Conservation (phyloP, 2,329 filamentous ascomycete species). For the Hymenoscyphus linearis region DNA sequence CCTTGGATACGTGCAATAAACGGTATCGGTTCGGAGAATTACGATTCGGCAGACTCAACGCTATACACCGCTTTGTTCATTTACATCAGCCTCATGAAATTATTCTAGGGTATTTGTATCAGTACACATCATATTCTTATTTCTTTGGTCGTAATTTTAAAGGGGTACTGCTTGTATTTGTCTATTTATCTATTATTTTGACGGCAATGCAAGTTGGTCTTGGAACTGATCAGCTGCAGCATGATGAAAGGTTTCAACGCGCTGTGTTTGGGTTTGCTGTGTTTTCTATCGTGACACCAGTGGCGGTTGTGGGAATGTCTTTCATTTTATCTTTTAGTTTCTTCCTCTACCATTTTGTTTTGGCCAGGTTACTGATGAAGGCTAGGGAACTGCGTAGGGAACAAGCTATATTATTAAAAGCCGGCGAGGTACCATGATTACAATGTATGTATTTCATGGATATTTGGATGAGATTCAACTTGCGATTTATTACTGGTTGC, state of each 20-base stretch:
- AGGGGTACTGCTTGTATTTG: neutral
- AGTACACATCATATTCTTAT: neutral
- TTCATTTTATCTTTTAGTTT: neutral
- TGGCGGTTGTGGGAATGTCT: neutral
- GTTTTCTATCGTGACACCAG: constrained; percentile 41
- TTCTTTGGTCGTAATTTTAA: neutral
- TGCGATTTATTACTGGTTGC: too few relatives aligned
- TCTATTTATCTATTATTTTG: constrained; percentile 34
- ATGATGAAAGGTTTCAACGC: constrained; percentile 36
- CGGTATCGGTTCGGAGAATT: constrained; percentile 34
- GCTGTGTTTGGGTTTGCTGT: constrained; percentile 44
- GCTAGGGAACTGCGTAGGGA: neutral
- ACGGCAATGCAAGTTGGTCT: constrained; percentile 47
- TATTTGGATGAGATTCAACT: too few relatives aligned
- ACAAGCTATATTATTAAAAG: neutral
- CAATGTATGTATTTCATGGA: neutral
- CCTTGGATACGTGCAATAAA: constrained; percentile 20
- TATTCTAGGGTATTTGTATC: neutral
- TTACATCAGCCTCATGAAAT: neutral
- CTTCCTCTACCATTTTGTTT: neutral
- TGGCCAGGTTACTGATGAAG: neutral
- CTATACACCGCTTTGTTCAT: constrained; percentile 11
- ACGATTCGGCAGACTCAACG: constrained; percentile 31
- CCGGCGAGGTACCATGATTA: neutral
- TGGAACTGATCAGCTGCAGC: constrained; percentile 31